Percentiles rank a stretch among this genome's conserved stretches.
Evolutionary conservation across 306 rosid species (phyloP).

Genomic region (Rubus idaeus): DNA sequence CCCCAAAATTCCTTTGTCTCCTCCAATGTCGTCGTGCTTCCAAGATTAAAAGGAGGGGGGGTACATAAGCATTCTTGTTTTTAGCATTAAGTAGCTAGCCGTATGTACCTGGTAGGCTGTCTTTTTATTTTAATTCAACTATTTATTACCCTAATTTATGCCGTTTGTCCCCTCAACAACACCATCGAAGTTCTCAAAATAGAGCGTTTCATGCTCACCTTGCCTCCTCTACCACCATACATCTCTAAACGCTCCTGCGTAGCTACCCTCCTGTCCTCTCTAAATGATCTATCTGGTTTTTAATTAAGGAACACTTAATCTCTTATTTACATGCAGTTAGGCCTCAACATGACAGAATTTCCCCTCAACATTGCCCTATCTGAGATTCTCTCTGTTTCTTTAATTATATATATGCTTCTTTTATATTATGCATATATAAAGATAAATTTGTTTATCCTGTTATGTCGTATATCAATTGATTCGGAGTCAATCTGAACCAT

Average conservation of each 20-base stretch:
- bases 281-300: background rate
- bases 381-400: slow-evolving; percentile 5
- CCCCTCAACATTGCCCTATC: background rate
- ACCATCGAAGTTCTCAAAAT: slow-evolving; percentile 55
- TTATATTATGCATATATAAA: background rate
- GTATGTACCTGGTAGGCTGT: slow-evolving; percentile 29
- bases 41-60: slow-evolving; percentile 16
- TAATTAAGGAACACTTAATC: slow-evolving; percentile 4
- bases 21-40: slow-evolving; percentile 24
- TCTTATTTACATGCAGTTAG: background rate
- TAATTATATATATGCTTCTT: background rate
- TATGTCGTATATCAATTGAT: background rate
- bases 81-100: slow-evolving; percentile 10
- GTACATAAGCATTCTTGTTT: slow-evolving; percentile 37
- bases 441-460: background rate
- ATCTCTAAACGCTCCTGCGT: slow-evolving; percentile 20
- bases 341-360: background rate
- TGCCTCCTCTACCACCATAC: slow-evolving; percentile 37
- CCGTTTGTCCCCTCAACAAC: slow-evolving; percentile 57
- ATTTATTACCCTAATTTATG: slow-evolving; percentile 40
- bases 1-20: slow-evolving; percentile 44
- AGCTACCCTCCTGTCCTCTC: slow-evolving; percentile 31
- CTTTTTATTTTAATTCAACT: slow-evolving; percentile 21
- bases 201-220: slow-evolving; percentile 36
- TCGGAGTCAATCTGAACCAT: background rate